phyloP scores from a whole-genome alignment of 352 stramenopile species.

The Detonula confervacea region DNA sequence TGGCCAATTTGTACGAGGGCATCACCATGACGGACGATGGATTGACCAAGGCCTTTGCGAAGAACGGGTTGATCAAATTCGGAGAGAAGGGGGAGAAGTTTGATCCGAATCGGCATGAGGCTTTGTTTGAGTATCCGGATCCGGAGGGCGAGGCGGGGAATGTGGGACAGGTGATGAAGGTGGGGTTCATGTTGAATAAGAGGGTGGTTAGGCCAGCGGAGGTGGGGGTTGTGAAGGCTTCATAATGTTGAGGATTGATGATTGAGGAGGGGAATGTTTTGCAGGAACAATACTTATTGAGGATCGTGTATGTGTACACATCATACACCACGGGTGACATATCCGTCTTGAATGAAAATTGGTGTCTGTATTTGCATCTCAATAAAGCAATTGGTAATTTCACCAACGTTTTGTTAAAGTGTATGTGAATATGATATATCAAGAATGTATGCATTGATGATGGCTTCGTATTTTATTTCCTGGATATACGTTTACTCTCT shows the following conservation, averaged over 20 bases:
- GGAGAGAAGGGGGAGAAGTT: conserved; percentile 95
- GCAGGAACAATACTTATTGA: too few species aligned
- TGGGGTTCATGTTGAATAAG: conserved; percentile 95
- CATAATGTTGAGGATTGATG: conserved; percentile 20
- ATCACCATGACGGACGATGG: conserved; percentile 96
- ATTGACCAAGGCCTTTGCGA: conserved; percentile 94
- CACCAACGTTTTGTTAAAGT: too few species aligned
- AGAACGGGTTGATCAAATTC: conserved; percentile 90
- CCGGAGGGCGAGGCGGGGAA: conserved; percentile 83
- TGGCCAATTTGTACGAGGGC: conserved; percentile 85
- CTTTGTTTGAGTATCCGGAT: conserved; percentile 97
- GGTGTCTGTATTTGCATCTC: too few species aligned
- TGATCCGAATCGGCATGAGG: conserved; percentile 97
- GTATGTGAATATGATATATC: too few species aligned
- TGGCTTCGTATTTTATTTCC: too few species aligned
- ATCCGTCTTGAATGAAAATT: too few species aligned
- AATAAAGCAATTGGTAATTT: too few species aligned
- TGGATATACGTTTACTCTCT: too few species aligned
- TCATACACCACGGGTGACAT: too few species aligned
- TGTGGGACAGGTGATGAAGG: conserved; percentile 97
- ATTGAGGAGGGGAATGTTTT: too few species aligned
- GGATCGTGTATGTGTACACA: too few species aligned
- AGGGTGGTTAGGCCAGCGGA: conserved; percentile 95
- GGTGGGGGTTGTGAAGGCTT: conserved; percentile 90
- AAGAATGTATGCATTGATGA: too few species aligned